A percentile compares a stretch with the other conserved stretches of the same genome.
Conservation (phyloP, 257 asterid genomes). For the Haberlea rhodopensis region DNA sequence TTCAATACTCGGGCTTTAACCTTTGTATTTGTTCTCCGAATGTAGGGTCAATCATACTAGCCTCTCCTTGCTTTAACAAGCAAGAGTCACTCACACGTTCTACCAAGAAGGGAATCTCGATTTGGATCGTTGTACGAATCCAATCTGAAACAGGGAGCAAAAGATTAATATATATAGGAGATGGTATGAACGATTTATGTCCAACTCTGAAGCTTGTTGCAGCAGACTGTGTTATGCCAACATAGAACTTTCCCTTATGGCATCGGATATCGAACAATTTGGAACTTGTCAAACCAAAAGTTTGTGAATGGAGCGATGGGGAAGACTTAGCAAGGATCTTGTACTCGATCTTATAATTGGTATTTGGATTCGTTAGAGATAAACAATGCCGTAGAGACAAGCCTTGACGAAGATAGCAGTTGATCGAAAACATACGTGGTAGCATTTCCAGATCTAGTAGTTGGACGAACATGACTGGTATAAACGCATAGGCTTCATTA, state of each 20-base stretch:
- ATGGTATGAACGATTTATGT: constrained; percentile 78
- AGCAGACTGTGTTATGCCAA: constrained; percentile 63
- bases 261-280: constrained; percentile 38
- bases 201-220: constrained; percentile 62
- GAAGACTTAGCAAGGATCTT: constrained; percentile 62
- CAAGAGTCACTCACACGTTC: too few relatives aligned
- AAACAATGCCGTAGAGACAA: too few relatives aligned
- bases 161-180: constrained; percentile 66
- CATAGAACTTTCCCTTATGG: constrained; percentile 51
- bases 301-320: constrained; percentile 58
- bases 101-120: too few relatives aligned
- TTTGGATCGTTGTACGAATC: constrained; percentile 42
- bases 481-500: too few relatives aligned
- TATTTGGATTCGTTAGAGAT: too few relatives aligned
- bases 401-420: too few relatives aligned
- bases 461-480: too few relatives aligned
- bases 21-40: constrained; percentile 4
- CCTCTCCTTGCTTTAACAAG: too few relatives aligned
- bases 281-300: constrained; percentile 49
- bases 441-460: too few relatives aligned
- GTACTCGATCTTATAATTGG: constrained; percentile 47
- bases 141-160: constrained; percentile 36
- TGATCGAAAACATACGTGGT: too few relatives aligned
- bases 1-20: too few relatives aligned
- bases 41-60: too few relatives aligned